Conservation (phyloP, 352 stramenopile species). For the Globisporangium orthogonon region DNA sequence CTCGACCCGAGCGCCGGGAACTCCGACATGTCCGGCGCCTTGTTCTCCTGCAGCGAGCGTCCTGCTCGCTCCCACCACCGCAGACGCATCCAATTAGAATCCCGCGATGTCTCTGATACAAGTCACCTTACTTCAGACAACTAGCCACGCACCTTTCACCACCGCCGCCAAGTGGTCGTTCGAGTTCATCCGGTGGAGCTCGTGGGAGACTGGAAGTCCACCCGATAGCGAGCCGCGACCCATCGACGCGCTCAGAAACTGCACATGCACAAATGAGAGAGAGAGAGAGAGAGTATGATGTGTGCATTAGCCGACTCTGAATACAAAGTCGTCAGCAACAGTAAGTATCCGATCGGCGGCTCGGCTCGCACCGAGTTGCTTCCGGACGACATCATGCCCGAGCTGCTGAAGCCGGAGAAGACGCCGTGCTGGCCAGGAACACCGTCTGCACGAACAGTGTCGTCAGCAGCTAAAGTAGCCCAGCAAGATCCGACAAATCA, state of each 20-base stretch:
- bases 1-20: constrained; percentile 68
- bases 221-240: constrained; percentile 19
- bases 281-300: neutral
- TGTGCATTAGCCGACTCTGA: neutral
- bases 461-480: neutral
- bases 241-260: constrained; percentile 53
- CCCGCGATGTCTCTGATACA: too few relatives aligned
- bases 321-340: too few relatives aligned
- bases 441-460: neutral
- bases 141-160: constrained; percentile 20
- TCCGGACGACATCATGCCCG: constrained; percentile 29
- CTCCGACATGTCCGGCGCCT: constrained; percentile 79
- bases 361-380: constrained; percentile 30
- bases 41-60: constrained; percentile 59
- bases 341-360: neutral
- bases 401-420: constrained; percentile 40
- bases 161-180: constrained; percentile 21
- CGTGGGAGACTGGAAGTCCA: constrained; percentile 27
- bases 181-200: constrained; percentile 63
- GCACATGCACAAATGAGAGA: neutral
- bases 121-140: too few relatives aligned
- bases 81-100: too few relatives aligned
- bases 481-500: too few relatives aligned
- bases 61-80: constrained; percentile 28
- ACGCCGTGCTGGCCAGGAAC: constrained; percentile 14